Evolutionary conservation across 2,329 filamentous ascomycete genomes (phyloP).

Genomic region (Hypoxylon sp.): DNA sequence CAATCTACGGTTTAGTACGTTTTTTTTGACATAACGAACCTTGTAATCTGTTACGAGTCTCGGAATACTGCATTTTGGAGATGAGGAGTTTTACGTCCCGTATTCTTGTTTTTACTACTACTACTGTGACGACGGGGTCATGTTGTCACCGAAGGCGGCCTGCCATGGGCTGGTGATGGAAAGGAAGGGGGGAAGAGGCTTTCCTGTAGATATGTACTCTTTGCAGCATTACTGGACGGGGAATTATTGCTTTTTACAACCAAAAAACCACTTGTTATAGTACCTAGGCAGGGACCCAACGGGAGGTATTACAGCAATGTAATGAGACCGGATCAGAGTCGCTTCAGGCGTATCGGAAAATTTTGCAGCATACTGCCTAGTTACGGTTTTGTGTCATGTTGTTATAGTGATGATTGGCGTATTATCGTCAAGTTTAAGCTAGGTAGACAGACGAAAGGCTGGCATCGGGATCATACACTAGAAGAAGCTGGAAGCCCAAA

Average conservation of each 20-base stretch:
- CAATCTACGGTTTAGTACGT: slow-evolving; percentile 15
- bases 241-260: slow-evolving; percentile 18
- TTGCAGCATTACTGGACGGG: slow-evolving; percentile 32
- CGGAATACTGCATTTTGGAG: slow-evolving; percentile 38
- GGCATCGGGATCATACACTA: slow-evolving; percentile 8
- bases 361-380: no score
- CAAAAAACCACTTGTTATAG: no score
- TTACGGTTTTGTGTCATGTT: no score
- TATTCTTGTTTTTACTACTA: no score
- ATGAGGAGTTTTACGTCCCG: slow-evolving; percentile 35
- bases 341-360: slow-evolving; percentile 21
- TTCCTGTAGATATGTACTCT: slow-evolving; percentile 37
- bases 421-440: slow-evolving; percentile 15
- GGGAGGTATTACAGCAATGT: slow-evolving; percentile 15
- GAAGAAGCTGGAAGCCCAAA: no score
- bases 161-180: slow-evolving; percentile 3
- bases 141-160: slow-evolving; percentile 8
- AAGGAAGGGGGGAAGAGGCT: slow-evolving; percentile 10
- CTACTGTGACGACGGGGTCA: slow-evolving; percentile 23
- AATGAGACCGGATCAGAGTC: slow-evolving; percentile 8
- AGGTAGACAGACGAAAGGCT: slow-evolving; percentile 4
- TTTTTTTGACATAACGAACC: slow-evolving; percentile 36
- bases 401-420: slow-evolving; percentile 1
- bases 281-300: slow-evolving; percentile 14
- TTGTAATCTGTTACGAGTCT: slow-evolving; percentile 37